phyloP scores from a whole-genome alignment of 306 rosid species.

The Ziziphus jujuba region DNA sequence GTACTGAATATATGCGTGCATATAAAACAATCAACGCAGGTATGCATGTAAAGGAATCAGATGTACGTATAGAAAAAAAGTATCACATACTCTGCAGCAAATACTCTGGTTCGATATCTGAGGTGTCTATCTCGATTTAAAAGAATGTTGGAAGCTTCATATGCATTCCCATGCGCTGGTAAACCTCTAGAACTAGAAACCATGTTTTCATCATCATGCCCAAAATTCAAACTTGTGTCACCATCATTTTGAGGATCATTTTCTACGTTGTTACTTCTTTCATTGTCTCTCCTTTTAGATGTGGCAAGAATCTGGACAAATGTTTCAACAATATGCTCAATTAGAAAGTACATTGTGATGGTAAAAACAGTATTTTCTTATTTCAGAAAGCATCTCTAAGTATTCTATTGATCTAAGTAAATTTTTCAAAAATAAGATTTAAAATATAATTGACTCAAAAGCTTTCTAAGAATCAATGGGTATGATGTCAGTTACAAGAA shows the following conservation, averaged over 20 bases:
- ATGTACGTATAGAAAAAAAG: background rate
- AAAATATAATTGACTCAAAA: too few relatives aligned
- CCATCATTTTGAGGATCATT: conserved; percentile 58
- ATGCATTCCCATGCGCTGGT: conserved; percentile 31
- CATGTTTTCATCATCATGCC: conserved; percentile 84
- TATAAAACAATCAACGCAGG: background rate
- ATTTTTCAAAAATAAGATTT: too few relatives aligned
- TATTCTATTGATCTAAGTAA: too few relatives aligned
- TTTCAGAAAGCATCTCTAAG: too few relatives aligned
- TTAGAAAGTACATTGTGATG: background rate
- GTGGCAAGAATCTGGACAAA: conserved; percentile 82
- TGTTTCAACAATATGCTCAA: conserved; percentile 25
- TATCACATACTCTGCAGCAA: conserved; percentile 94
- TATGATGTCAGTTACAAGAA: too few relatives aligned
- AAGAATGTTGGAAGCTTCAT: conserved; percentile 48
- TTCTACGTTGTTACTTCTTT: conserved; percentile 37
- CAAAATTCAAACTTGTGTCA: conserved; percentile 51
- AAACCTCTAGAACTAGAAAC: conserved; percentile 57
- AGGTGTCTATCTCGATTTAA: conserved; percentile 82
- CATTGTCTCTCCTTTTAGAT: conserved; percentile 50
- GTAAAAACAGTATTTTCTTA: background rate
- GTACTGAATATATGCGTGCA: background rate
- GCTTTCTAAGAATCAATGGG: too few relatives aligned
- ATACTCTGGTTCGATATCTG: conserved; percentile 92
- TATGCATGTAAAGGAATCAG: conserved; percentile 10